A percentile compares a stretch with the other conserved stretches of the same genome.
Conservation (phyloP, 2,329 filamentous ascomycete species). For the Aspergillus sp. region DNA sequence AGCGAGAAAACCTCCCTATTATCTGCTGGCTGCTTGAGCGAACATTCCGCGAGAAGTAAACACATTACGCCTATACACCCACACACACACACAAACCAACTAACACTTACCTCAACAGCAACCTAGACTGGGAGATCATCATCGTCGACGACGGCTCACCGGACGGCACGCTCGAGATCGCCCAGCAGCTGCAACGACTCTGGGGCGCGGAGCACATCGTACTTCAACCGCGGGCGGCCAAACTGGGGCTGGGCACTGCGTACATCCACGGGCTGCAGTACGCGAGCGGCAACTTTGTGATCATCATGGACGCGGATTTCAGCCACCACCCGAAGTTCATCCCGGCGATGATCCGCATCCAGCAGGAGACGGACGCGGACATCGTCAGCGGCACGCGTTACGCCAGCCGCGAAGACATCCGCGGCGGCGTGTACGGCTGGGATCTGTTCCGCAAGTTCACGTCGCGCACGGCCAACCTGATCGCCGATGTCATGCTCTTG, state of each 20-base stretch:
- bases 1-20: constrained; percentile 93
- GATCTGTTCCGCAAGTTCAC: constrained; percentile 74
- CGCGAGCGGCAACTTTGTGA: constrained; percentile 83
- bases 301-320: constrained; percentile 99
- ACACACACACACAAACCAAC: not conserved
- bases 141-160: constrained; percentile 97
- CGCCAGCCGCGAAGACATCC: constrained; percentile 55
- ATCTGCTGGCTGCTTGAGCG: constrained; percentile 88
- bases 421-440: constrained; percentile 87
- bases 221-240: constrained; percentile 82
- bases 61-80: constrained; percentile 2
- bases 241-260: constrained; percentile 91
- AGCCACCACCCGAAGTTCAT: constrained; percentile 99
- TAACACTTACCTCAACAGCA: constrained; percentile 43
- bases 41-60: constrained; percentile 78
- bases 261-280: constrained; percentile 93
- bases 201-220: constrained; percentile 68
- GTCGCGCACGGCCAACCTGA: constrained; percentile 76
- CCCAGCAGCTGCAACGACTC: constrained; percentile 77
- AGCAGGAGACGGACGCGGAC: constrained; percentile 72
- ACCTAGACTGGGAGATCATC: constrained; percentile 93
- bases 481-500: constrained; percentile 86
- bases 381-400: constrained; percentile 97
- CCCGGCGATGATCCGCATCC: constrained; percentile 77
- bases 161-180: constrained; percentile 86